Evolutionary conservation across 176 grass and related monocot genomes (phyloP).

Genomic region (Cenchrus americanus): DNA sequence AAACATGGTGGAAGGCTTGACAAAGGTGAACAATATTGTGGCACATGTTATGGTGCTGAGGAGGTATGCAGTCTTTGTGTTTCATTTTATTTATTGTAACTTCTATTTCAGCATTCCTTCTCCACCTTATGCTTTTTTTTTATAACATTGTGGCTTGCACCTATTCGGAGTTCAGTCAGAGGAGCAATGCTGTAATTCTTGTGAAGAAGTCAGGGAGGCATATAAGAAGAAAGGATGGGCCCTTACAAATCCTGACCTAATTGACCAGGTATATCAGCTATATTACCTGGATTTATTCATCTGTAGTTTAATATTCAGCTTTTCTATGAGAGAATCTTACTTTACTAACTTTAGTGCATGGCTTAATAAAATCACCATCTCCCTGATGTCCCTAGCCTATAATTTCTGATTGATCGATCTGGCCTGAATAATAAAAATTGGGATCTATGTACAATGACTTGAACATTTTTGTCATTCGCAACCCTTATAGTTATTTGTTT

Average conservation of each 20-base stretch:
- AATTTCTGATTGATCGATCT: neutral
- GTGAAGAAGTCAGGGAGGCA: conserved; percentile 95
- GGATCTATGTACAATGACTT: neutral
- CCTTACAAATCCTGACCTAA: conserved; percentile 79
- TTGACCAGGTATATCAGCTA: conserved; percentile 81
- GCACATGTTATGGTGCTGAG: conserved; percentile 95
- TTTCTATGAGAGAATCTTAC: conserved; percentile 7
- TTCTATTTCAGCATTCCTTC: neutral
- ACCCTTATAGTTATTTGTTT: conserved; percentile 1
- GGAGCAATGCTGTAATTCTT: conserved; percentile 97
- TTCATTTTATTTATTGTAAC: neutral
- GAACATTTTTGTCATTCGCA: neutral
- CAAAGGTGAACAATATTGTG: conserved; percentile 90
- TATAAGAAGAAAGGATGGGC: conserved; percentile 98
- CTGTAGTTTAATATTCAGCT: neutral
- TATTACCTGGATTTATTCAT: conserved; percentile 16
- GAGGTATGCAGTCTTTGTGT: conserved; percentile 44
- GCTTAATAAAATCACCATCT: neutral
- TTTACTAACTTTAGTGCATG: neutral
- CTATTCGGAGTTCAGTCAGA: conserved; percentile 64
- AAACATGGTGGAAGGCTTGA: conserved; percentile 93
- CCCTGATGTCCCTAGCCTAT: neutral
- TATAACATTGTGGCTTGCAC: conserved; percentile 22
- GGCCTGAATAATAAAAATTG: conserved; percentile 8
- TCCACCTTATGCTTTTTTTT: conserved; percentile 23